Conservation (phyloP, 495 filamentous ascomycete species). For the Podospora pseudoanserina region DNA sequence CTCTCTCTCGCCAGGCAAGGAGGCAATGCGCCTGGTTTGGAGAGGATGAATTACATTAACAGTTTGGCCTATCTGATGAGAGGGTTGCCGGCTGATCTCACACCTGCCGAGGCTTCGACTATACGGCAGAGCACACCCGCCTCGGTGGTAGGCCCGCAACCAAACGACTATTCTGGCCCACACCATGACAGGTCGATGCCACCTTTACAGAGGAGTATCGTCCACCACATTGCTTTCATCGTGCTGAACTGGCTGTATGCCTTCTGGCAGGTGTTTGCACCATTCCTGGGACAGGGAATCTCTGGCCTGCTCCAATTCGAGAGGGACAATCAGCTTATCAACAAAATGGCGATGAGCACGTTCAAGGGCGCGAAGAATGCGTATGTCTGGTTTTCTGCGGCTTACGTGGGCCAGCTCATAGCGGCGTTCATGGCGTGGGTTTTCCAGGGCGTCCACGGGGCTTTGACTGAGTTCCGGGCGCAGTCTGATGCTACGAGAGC, state of each 20-base stretch:
- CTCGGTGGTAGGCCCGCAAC: not conserved
- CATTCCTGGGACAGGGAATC: not conserved
- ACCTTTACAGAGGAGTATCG: not conserved
- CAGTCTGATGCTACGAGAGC: not conserved
- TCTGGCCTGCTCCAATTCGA: not conserved
- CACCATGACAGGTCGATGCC: not conserved
- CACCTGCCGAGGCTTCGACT: not conserved
- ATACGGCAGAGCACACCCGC: not conserved
- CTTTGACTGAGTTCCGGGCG: not conserved
- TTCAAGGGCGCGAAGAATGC: not conserved
- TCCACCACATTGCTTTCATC: not conserved
- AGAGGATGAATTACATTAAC: not conserved
- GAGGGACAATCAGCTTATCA: not conserved
- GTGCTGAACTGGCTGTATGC: not conserved
- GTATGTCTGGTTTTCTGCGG: not conserved
- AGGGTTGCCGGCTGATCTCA: not conserved
- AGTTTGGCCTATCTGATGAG: not conserved
- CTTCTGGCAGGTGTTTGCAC: not conserved
- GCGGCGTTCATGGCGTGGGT: not conserved
- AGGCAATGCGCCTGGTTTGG: not conserved
- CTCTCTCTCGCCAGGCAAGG: not conserved
- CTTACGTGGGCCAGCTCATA: not conserved
- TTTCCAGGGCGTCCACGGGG: not conserved
- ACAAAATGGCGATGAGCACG: not conserved
- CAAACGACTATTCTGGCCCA: not conserved